Evolutionary conservation across 768 basidiomycete genomes (phyloP).

Genomic region (Lactifluus piperatus): DNA sequence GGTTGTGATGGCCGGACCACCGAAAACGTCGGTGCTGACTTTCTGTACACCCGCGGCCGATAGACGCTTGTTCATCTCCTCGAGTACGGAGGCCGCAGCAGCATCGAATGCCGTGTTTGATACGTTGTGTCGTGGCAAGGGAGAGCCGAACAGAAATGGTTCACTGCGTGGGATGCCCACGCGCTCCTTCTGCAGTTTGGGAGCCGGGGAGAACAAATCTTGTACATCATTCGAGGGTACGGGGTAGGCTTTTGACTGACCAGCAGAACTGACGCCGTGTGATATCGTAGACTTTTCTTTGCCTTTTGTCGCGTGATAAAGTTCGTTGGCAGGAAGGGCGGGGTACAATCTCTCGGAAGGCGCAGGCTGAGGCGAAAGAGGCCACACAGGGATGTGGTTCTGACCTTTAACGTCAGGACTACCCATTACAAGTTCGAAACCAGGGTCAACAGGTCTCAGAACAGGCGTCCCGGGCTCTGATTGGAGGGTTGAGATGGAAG

Average conservation of each 20-base stretch:
- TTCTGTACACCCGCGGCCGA: slow-evolving; percentile 45
- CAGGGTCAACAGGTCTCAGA: slow-evolving; percentile 55
- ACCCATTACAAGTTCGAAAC: slow-evolving; percentile 57
- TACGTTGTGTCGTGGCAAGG: slow-evolving; percentile 50
- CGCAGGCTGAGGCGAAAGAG: slow-evolving; percentile 30
- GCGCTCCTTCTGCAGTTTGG: slow-evolving; percentile 19
- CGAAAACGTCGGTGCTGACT: slow-evolving; percentile 39
- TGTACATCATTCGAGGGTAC: slow-evolving; percentile 27
- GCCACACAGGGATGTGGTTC: slow-evolving; percentile 30
- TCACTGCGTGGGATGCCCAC: slow-evolving; percentile 27
- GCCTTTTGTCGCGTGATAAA: slow-evolving; percentile 24
- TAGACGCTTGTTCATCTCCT: slow-evolving; percentile 75
- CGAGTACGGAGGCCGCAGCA: slow-evolving; percentile 62
- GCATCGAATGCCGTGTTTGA: slow-evolving; percentile 59
- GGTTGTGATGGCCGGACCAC: slow-evolving; percentile 20
- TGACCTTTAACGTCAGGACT: slow-evolving; percentile 34
- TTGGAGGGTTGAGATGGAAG: slow-evolving; percentile 1
- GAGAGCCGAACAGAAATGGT: slow-evolving; percentile 75
- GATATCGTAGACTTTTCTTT: slow-evolving; percentile 32
- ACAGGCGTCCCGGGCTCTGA: slow-evolving; percentile 43
- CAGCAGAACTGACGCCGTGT: slow-evolving; percentile 26
- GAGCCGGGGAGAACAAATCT: slow-evolving; percentile 36
- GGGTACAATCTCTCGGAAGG: slow-evolving; percentile 32
- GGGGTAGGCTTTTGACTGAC: slow-evolving; percentile 23
- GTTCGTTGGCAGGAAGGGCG: slow-evolving; percentile 28